Conservation (phyloP, 768 basidiomycete genomes). For the Mycena olivaceomarginata region DNA sequence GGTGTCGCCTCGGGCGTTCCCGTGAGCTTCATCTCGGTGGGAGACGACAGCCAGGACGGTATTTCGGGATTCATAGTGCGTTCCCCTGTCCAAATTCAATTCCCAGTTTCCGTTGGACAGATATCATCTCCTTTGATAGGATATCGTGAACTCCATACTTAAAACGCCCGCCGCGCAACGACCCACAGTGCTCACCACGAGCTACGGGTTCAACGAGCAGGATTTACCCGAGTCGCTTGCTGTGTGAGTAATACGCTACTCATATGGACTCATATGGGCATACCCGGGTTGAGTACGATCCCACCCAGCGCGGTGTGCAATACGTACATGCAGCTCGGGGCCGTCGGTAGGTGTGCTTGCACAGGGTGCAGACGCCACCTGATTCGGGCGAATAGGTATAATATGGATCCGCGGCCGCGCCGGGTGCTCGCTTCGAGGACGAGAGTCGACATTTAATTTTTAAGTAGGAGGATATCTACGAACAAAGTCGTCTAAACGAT, state of each 20-base stretch:
- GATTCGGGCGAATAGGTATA: conserved; percentile 44
- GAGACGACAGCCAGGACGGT: conserved; percentile 8
- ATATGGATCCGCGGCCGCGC: no score
- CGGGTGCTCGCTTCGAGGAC: no score
- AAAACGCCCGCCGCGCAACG: conserved; percentile 63
- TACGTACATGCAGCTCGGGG: conserved; percentile 41
- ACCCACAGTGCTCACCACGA: conserved; percentile 59
- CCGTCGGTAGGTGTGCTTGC: conserved; percentile 28
- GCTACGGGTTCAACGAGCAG: conserved; percentile 61
- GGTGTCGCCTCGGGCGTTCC: conserved; percentile 59
- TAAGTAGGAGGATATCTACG: no score
- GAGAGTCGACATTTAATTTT: no score
- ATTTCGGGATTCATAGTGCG: conserved; percentile 8
- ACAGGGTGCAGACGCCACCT: no score
- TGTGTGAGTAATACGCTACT: no score
- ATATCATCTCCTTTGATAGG: conserved; percentile 5
- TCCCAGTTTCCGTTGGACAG: no score
- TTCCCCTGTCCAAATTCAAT: no score
- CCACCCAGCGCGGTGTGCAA: conserved; percentile 42
- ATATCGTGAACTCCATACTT: conserved; percentile 55
- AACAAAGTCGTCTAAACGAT: no score
- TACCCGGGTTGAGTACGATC: no score
- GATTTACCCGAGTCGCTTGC: conserved; percentile 49
- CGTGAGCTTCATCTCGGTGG: conserved; percentile 56
- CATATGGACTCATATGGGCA: no score